Evolutionary conservation across 169 alveolate genomes (phyloP).

Genomic region (Eimeria zaria): DNA sequence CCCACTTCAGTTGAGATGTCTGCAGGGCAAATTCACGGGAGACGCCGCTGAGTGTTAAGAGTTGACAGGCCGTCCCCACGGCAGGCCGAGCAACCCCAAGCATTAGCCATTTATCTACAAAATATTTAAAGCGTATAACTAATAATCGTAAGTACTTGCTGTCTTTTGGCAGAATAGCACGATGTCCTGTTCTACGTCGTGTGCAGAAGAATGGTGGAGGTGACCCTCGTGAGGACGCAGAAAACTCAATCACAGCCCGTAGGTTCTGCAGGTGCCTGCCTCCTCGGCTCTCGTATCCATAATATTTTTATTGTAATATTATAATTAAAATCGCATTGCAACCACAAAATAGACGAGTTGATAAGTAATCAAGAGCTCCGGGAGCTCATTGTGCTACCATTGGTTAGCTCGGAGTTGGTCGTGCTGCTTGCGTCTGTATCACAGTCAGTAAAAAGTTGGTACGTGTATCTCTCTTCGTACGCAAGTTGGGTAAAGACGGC

Average conservation of each 20-base stretch:
- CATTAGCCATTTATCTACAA: not conserved
- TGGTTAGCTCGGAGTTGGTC: not conserved
- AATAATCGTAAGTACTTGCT: not conserved
- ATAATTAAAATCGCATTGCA: not conserved
- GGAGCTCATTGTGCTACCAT: not conserved
- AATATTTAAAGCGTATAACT: too few species aligned
- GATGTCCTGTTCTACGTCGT: not conserved
- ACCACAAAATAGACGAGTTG: not conserved
- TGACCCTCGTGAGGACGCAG: not conserved
- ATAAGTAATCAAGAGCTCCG: not conserved
- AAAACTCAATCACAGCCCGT: not conserved
- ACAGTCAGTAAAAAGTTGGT: too few species aligned
- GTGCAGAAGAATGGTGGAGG: not conserved
- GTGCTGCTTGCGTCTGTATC: not conserved
- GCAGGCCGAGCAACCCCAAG: not conserved
- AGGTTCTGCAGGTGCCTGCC: not conserved
- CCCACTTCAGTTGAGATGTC: not conserved
- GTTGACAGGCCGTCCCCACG: not conserved
- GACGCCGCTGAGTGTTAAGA: not conserved
- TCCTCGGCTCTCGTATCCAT: not conserved
- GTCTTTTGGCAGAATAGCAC: not conserved
- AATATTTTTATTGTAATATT: too few species aligned
- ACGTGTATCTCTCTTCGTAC: too few species aligned
- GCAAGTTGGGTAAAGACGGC: too few species aligned
- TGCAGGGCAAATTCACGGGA: not conserved